Base-by-base conservation (phyloP, 2,329 filamentous ascomycete species). In the Ophiostoma angusticollis region DNA sequence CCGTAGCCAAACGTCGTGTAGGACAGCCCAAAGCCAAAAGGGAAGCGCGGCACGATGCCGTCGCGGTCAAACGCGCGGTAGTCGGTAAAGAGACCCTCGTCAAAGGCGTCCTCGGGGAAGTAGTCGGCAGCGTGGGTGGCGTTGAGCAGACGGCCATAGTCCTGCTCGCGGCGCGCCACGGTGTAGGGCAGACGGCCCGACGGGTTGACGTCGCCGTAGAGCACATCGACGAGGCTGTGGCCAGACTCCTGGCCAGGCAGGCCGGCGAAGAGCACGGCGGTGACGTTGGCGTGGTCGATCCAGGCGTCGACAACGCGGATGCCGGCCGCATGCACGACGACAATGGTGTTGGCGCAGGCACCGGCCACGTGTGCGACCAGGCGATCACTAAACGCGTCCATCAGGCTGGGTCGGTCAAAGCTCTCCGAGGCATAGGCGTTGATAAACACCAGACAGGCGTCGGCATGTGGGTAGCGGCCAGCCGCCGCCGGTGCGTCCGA, bases 391-490 rank as follows among this genome's bases (percentile, higher is more conserved):
- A 72, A 72, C 46, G 78, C 80, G 51, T 93, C 83, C 35, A 73
- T 70, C 17, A 91, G 68, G 9, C 71, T 70, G 0, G 72, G 61
- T 29, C 76, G 67, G 45, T 84, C 70, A 57, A 72, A 85, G 0
- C 81, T 83, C 58, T 94, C 86, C 0, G 83, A 82, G 1, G 80
- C 74, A 54, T 87, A 84, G 24, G 68, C 72, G 53, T 81, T 79
- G 53, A 78, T 67, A 48, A 78, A 74, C 0, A 76, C 71, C 1
- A 77, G 54, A 39, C 82, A 87, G 13, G 82, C 64, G 50, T 85
- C 68, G 3, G 67, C 61, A 18, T 55, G 63, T 25, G 56, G 52
- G 39, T 69, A 64, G 5, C n/a, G n/a, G n/a, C n/a, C n/a, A n/a
- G 70, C 62, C 4, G 58, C 49, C 3, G 43, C 38, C 0, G 38